These are phyloP conservation scores for Annona squamosa DNA, from an alignment of 164 flowering plant species.

Conservation along the genomic window DNA sequence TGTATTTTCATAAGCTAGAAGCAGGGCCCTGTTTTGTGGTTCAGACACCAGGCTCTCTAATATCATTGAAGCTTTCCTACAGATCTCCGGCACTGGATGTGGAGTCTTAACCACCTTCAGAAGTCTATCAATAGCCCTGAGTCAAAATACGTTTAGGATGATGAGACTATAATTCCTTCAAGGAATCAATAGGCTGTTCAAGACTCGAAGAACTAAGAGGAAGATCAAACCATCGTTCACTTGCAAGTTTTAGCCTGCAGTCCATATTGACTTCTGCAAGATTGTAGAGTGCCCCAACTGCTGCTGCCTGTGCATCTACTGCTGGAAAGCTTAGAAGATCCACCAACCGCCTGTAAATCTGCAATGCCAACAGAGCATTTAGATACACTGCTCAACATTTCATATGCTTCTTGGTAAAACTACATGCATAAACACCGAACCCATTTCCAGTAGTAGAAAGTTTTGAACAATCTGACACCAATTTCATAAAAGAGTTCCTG, in stretches of 20 bases:
- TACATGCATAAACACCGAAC: no score
- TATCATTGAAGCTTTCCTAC: conserved; percentile 86
- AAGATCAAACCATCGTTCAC: conserved; percentile 74
- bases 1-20: conserved; percentile 81
- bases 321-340: conserved; percentile 80
- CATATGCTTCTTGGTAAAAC: no score
- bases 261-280: conserved; percentile 92
- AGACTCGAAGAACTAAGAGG: background rate
- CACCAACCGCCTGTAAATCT: conserved; percentile 81
- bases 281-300: conserved; percentile 89
- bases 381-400: background rate
- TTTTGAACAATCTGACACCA: background rate
- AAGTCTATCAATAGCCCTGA: conserved; percentile 88
- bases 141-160: background rate
- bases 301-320: conserved; percentile 91
- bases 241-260: conserved; percentile 84
- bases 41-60: conserved; percentile 81
- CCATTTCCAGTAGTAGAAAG: no score
- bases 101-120: conserved; percentile 73
- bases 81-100: conserved; percentile 88
- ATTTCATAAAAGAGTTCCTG: background rate
- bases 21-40: conserved; percentile 72
- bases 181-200: background rate
- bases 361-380: conserved; percentile 20
- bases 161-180: background rate